phyloP scores from a whole-genome alignment of 1,284 basidiomycete species.

The Wallemia mellicola region DNA sequence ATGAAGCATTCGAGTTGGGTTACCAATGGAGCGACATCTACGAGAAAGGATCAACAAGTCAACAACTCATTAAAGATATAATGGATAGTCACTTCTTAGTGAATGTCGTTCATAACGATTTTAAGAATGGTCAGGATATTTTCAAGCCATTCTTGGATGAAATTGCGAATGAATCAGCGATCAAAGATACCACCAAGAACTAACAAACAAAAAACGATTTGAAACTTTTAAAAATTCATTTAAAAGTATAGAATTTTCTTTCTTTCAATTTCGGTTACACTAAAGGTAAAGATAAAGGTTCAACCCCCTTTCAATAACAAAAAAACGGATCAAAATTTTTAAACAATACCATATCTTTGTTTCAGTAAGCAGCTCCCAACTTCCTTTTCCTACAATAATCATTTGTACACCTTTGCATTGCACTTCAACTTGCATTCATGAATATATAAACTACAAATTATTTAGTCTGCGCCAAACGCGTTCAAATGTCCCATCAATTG shows the following conservation, averaged over 20 bases:
- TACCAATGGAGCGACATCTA: conserved; percentile 73
- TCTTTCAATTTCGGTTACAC: not conserved
- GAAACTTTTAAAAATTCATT: not conserved
- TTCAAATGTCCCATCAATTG: not conserved
- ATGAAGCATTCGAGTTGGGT: conserved; percentile 93
- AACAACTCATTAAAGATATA: conserved; percentile 38
- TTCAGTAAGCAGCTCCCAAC: not conserved
- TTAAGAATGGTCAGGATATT: conserved; percentile 51
- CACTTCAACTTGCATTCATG: not conserved
- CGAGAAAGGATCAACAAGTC: conserved; percentile 38
- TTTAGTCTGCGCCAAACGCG: not conserved
- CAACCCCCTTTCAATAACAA: not conserved
- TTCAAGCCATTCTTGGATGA: conserved; percentile 45
- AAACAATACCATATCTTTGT: not conserved
- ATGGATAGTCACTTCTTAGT: conserved; percentile 59
- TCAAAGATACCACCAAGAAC: not conserved
- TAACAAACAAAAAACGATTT: not conserved
- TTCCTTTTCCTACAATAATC: not conserved
- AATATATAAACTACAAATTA: not conserved
- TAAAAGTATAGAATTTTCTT: not conserved
- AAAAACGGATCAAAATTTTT: not conserved
- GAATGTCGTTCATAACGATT: conserved; percentile 82
- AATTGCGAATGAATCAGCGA: not conserved
- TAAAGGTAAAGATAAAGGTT: too few relatives aligned
- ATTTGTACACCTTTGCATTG: not conserved